These are phyloP conservation scores for Perilla frutescens DNA, from an alignment of 257 asterid species.

Conservation along the genomic window DNA sequence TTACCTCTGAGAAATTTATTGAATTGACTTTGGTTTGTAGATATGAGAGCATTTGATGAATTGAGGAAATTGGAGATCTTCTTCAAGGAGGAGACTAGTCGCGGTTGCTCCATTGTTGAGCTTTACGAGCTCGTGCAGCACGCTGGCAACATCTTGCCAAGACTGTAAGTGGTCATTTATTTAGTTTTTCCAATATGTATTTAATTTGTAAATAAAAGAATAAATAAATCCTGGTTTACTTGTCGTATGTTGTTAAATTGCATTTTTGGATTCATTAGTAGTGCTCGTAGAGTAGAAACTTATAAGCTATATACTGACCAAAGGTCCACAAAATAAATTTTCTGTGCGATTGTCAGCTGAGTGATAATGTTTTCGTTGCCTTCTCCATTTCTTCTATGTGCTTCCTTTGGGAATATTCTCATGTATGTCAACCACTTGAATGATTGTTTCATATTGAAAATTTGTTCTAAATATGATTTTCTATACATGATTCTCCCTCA, in stretches of 20 bases:
- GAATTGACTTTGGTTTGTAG: constrained; percentile 48
- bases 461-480: constrained; percentile 13
- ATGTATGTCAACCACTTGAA: constrained; percentile 20
- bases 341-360: constrained; percentile 18
- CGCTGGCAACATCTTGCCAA: constrained; percentile 97
- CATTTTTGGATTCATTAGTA: constrained; percentile 22
- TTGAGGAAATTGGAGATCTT: constrained; percentile 92
- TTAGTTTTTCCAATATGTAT: background rate
- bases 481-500: constrained; percentile 15
- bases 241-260: constrained; percentile 6
- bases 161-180: constrained; percentile 60
- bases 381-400: constrained; percentile 16
- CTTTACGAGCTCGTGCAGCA: constrained; percentile 98
- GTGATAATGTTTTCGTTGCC: constrained; percentile 24
- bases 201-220: background rate
- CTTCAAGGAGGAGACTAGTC: constrained; percentile 84
- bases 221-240: background rate
- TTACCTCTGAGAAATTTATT: background rate
- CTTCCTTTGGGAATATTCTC: constrained; percentile 4
- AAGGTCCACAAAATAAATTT: constrained; percentile 10
- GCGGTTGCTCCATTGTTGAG: constrained; percentile 96
- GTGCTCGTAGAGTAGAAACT: constrained; percentile 20
- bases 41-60: constrained; percentile 99
- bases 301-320: constrained; percentile 27
- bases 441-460: constrained; percentile 19